phyloP scores from a whole-genome alignment of 495 filamentous ascomycete genomes.

The Daldinia grandis region DNA sequence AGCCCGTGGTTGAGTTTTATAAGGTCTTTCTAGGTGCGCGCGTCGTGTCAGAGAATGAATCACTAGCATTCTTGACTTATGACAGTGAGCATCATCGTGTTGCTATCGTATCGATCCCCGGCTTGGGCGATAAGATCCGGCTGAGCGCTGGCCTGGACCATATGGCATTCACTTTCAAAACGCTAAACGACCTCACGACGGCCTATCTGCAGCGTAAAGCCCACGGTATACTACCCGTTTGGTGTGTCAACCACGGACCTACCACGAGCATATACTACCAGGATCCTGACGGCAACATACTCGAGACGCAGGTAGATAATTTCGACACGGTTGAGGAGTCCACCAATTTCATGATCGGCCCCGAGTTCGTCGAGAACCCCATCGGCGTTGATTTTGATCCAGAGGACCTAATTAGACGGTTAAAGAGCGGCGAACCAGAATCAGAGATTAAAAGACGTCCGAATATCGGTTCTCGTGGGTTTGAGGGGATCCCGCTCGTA shows the following conservation, averaged over 20 bases:
- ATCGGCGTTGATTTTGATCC: slow-evolving; percentile 51
- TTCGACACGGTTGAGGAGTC: slow-evolving; percentile 51
- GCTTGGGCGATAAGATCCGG: slow-evolving; percentile 25
- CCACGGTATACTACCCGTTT: slow-evolving; percentile 49
- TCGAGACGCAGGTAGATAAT: slow-evolving; percentile 59
- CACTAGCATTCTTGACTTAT: slow-evolving; percentile 52
- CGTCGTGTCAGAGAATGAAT: slow-evolving; percentile 24
- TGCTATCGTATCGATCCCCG: slow-evolving; percentile 46
- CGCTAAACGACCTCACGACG: slow-evolving; percentile 44
- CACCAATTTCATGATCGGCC: slow-evolving; percentile 45
- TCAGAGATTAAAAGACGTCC: slow-evolving; percentile 44
- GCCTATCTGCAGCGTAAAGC: slow-evolving; percentile 48
- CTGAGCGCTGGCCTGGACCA: slow-evolving; percentile 50
- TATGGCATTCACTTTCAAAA: slow-evolving; percentile 51
- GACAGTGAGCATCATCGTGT: slow-evolving; percentile 61
- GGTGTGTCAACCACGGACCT: slow-evolving; percentile 56
- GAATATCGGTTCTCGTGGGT: slow-evolving; percentile 40
- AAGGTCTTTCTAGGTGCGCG: slow-evolving; percentile 47
- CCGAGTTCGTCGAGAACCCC: slow-evolving; percentile 44
- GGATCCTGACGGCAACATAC: slow-evolving; percentile 58
- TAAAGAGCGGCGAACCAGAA: slow-evolving; percentile 47
- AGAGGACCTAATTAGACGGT: slow-evolving; percentile 47
- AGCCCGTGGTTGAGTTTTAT: slow-evolving; percentile 49
- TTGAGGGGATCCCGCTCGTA: slow-evolving; percentile 16
- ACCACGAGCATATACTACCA: slow-evolving; percentile 57